Base-by-base conservation (phyloP, 179 eudicot species). In the Pouteria campechiana region DNA sequence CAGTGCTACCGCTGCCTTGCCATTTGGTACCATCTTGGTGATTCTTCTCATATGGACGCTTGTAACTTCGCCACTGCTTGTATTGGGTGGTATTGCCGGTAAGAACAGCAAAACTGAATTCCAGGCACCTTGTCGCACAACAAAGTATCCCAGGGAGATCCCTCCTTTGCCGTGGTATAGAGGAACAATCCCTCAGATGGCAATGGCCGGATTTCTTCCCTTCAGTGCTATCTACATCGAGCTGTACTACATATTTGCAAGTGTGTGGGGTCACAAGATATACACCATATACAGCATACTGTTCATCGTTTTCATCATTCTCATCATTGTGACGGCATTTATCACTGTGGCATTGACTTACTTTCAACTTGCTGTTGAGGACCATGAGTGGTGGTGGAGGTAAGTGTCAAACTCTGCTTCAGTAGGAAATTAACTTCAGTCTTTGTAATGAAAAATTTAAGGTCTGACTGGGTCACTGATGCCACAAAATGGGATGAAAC, bases 321-420 rank as follows among this genome's bases (percentile, higher is more conserved):
- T 64, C 33, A 50, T 64, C 16, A 58, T 64, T 23, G 70, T 64
- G 11, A 64, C 70, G 37, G 70, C 70, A 42, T 58, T 64, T 43
- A 58, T 64, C 27, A 58, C 65, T 16, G 65, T 64, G 51, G 70
- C 70, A 30, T 48, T 64, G 64, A 64, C 70, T 1, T 64, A 64
- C 25, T 58, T 64, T 32, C 70, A 64, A 42, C 70, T 64, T 52
- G 70, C 70, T 52, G 70, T 60, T 15, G 70, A 58, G 37, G 65
- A 64, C 13, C 70, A 64, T 42, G 55, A 58, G 22, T 64, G 70
- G 70, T 64, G 70, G 70, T 64, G 70, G 70, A 64, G 70, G 70
- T 64, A 41, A 10, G 54, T 45, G 11, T 6, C 1, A 3, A 21
- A 9, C 13, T 36, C 20, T 6, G 23, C 4, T 4, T 22, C 24